Evolutionary conservation across 2,329 filamentous ascomycete species (phyloP), one percentile per base, ranked within the genome.

Genomic region (Fusarium lyarnte): DNA sequence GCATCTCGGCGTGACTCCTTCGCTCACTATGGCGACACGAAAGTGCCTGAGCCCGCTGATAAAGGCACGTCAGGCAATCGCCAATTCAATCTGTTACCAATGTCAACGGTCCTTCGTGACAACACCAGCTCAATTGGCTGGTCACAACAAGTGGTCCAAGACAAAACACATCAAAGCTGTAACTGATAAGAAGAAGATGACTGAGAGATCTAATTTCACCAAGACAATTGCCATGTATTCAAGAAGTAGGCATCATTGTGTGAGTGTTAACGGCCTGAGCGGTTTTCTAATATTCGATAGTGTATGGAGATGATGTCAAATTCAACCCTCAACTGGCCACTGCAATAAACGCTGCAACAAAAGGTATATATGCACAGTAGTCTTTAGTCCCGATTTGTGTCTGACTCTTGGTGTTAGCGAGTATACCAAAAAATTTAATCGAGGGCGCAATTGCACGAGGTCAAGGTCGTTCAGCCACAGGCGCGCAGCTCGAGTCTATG

Each of bases 161-260:
- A 98, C 98, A 83, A 93, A 92, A 79, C 96, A 98, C 82, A 94
- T 96, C 81, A 99, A 99, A 82, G 94, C 92, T 57, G 93, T 92
- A 69, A 92, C 91, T 64, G 96, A 99, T 81, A 88, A 87, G 66
- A 91, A 91, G 76, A 97, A 95, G 82, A 94, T 90, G 82, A 88
- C 87, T 46, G 87, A 91, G 75, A 91, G 94, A 35, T 89, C 87
- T 51, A 81, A 86, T 47, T 88, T 97, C 76, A 87, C 91, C 27
- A 91, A 93, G 74, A 89, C 92, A 67, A 92, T 98, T 63, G 89
- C 91, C 54, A 87, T 91, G 69, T 91, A 91, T 66, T 93, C 93
- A 4, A 94, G 93, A 84, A 85, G 93, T 94, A 82, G 75, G 87
- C 43, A 45, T 31, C 60, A 46, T 21, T 35, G 13, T 19, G 45